Percentiles rank a stretch among this genome's conserved stretches.
phyloP scores from a whole-genome alignment of 176 grass and related monocot species.

The Melocanna baccifera region DNA sequence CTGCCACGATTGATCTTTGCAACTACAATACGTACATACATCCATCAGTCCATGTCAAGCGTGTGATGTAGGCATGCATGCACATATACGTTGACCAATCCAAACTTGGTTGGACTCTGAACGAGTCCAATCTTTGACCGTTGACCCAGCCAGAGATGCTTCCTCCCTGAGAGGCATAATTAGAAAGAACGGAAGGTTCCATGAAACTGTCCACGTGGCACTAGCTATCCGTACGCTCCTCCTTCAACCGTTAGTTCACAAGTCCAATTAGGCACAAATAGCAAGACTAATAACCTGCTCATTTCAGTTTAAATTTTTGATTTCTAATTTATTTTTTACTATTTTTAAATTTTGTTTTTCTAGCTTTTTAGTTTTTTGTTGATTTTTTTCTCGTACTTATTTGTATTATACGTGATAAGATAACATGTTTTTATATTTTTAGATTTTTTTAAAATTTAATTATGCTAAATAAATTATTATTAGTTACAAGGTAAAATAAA shows the following conservation, averaged over 20 bases:
- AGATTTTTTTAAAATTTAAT: too few species aligned
- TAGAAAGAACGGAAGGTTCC: not conserved
- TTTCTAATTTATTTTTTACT: too few species aligned
- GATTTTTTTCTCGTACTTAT: too few species aligned
- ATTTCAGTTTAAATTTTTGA: too few species aligned
- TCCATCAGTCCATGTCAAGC: not conserved
- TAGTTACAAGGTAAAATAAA: too few species aligned
- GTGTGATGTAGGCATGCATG: not conserved
- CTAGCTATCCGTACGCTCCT: not conserved
- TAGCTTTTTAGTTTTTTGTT: too few species aligned
- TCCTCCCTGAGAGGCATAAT: not conserved
- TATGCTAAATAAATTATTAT: too few species aligned
- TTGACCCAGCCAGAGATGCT: not conserved
- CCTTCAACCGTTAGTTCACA: not conserved
- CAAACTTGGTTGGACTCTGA: not conserved
- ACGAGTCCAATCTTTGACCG: constrained; percentile 1
- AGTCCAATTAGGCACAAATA: not conserved
- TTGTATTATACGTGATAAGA: too few species aligned
- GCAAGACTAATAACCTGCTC: too few species aligned
- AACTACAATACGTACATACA: not conserved
- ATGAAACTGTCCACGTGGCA: not conserved
- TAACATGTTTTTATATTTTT: too few species aligned
- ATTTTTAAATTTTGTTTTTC: too few species aligned
- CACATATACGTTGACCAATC: not conserved
- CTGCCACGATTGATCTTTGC: not conserved